These are phyloP conservation scores for Prunus mongolica DNA, from an alignment of 306 rosid genomes.

Conservation along the genomic window DNA sequence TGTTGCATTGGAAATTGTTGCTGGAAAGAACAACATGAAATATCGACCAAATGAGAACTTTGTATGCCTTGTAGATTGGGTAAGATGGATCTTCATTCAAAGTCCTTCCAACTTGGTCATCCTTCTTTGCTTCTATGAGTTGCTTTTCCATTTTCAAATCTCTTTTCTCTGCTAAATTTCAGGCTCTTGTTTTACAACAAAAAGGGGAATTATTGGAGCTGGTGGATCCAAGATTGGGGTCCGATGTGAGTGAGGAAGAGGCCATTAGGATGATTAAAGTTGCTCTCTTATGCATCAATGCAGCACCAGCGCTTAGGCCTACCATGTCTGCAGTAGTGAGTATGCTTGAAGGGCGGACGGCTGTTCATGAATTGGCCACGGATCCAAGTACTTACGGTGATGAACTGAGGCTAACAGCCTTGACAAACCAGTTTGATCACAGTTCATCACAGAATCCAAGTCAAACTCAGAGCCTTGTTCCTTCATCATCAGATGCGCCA, in stretches of 20 bases:
- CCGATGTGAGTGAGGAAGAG: background rate
- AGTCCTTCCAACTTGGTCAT: background rate
- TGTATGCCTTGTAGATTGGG: conserved; percentile 24
- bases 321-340: conserved; percentile 17
- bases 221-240: conserved; percentile 7
- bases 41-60: conserved; percentile 9
- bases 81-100: background rate
- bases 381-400: background rate
- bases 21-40: conserved; percentile 18
- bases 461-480: background rate
- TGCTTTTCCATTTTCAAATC: background rate
- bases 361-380: background rate
- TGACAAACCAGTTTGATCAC: conserved; percentile 3
- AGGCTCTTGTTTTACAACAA: conserved; percentile 23
- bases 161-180: background rate
- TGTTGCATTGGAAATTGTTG: conserved; percentile 10
- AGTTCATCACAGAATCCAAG: background rate
- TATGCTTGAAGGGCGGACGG: conserved; percentile 3
- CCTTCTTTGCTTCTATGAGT: no score
- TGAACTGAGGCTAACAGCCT: background rate
- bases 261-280: conserved; percentile 4
- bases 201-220: background rate
- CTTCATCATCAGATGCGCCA: background rate
- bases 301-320: conserved; percentile 12
- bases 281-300: conserved; percentile 14